Base-by-base conservation (phyloP, 768 basidiomycete genomes). In the Favolaschia claudopus region DNA sequence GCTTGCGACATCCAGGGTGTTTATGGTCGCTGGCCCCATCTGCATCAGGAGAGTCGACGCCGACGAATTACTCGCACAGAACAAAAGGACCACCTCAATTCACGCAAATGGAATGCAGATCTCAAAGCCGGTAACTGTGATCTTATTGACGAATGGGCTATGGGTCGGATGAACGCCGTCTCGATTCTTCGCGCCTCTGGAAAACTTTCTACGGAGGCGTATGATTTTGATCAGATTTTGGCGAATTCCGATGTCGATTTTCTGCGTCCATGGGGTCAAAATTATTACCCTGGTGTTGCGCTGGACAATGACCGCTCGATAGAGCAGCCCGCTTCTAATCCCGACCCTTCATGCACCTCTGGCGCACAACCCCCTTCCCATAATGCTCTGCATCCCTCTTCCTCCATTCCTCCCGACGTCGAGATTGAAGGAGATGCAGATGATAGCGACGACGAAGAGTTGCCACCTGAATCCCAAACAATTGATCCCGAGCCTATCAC, bases 361-460 rank as follows among this genome's bases (percentile, higher is more conserved):
- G 34, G n/a, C 34, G 34, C 10, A n/a, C n/a, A n/a, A n/a, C n/a
- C n/a, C n/a, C n/a, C n/a, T n/a, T n/a, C n/a, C n/a, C n/a, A n/a
- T n/a, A n/a, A n/a, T n/a, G n/a, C n/a, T n/a, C n/a, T n/a, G n/a
- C n/a, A n/a, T n/a, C n/a, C n/a, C n/a, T n/a, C n/a, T n/a, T n/a
- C n/a, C n/a, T 10, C n/a, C 34, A n/a, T 36, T 36, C 34, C 34
- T 10, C 34, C n/a, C 12, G 34, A 36, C n/a, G 12, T n/a, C 12
- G 34, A 36, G n/a, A 10, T 36, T 10, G 10, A 29, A 8, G 49
- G 27, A 17, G 60, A 33, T 15, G 39, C 50, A 31, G 48, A 42
- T 5, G 55, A 58, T 12, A 54, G 46, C 36, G 22, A 42, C 6
- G 31, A 27, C 25, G 75, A n/a, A 64, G 76, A 59, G n/a, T 36